Evolutionary conservation across 169 alveolate genomes (phyloP).

Genomic region (Plasmodium falciparum): DNA sequence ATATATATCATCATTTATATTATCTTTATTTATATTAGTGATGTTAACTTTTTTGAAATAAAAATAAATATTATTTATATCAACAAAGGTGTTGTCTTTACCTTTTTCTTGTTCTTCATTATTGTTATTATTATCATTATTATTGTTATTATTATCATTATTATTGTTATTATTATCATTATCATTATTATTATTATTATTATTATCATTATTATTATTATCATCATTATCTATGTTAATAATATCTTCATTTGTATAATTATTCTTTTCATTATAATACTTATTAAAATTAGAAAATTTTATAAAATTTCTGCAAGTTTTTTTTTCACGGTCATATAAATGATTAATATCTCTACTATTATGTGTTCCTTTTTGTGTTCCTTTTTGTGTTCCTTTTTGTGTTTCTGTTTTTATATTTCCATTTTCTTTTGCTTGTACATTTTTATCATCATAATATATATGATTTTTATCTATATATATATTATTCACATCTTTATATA

Average conservation of each 20-base stretch:
- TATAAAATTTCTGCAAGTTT: background rate
- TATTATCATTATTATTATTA: slow-evolving; percentile 3
- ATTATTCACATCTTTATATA: slow-evolving; percentile 63
- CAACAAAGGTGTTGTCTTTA: slow-evolving; percentile 24
- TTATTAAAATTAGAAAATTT: background rate
- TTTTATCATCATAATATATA: slow-evolving; percentile 41
- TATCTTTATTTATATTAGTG: slow-evolving; percentile 69
- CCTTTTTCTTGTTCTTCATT: background rate
- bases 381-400: no score
- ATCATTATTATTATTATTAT: background rate
- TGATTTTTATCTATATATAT: slow-evolving; percentile 56
- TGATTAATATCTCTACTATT: background rate
- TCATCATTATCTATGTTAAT: background rate
- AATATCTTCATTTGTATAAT: background rate
- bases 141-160: background rate
- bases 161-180: background rate
- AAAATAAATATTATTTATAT: slow-evolving; percentile 60
- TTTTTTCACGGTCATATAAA: background rate
- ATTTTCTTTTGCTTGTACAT: background rate
- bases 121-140: no score
- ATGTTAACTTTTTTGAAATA: slow-evolving; percentile 76
- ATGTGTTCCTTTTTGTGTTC: no score
- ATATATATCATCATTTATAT: slow-evolving; percentile 70
- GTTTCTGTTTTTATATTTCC: background rate
- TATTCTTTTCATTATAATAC: no score